A percentile compares a stretch with the other conserved stretches of the same genome.
Conservation (phyloP, 176 grass and related monocot genomes). For the Ensete glaucum region DNA sequence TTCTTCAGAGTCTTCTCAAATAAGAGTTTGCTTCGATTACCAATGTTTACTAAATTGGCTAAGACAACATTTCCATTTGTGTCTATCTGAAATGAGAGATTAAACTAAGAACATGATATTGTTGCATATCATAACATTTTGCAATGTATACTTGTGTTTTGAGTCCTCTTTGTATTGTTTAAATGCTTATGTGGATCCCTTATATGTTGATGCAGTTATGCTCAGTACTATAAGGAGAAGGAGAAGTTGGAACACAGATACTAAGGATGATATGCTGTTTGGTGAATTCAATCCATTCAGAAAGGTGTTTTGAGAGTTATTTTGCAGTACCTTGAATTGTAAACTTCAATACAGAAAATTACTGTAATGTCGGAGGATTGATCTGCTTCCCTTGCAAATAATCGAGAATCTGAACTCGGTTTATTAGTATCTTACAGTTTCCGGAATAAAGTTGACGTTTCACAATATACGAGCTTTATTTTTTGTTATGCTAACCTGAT, state of each 20-base stretch:
- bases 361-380: background rate
- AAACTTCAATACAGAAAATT: conserved; percentile 1
- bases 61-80: too few species aligned
- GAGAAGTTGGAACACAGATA: conserved; percentile 87
- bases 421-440: background rate
- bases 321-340: conserved; percentile 24
- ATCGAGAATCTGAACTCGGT: background rate
- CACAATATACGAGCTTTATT: background rate
- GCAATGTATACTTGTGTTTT: too few species aligned
- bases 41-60: too few species aligned
- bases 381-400: background rate
- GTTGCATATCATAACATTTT: background rate
- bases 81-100: too few species aligned
- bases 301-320: conserved; percentile 8
- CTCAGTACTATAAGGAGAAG: conserved; percentile 75
- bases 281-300: conserved; percentile 4
- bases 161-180: background rate
- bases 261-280: conserved; percentile 19
- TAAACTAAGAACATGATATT: too few species aligned
- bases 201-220: conserved; percentile 48
- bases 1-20: too few species aligned
- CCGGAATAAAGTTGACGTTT: background rate
- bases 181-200: conserved; percentile 10
- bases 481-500: background rate
- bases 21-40: too few species aligned